Evolutionary conservation across 225 moss, liverwort and hornwort species (phyloP).

Genomic region (Pseudisothecium myosuroides): DNA sequence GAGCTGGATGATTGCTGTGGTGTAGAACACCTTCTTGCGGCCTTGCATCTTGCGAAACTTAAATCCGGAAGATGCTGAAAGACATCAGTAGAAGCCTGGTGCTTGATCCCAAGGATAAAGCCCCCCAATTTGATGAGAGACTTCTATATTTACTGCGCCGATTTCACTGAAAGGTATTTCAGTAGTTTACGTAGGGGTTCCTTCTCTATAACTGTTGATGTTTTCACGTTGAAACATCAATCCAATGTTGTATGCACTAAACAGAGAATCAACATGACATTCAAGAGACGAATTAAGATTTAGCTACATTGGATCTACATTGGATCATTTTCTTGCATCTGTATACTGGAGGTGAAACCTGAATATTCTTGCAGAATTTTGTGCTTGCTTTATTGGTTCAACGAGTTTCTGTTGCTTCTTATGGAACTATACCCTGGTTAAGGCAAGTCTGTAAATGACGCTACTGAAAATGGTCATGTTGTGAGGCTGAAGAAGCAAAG

Average conservation of each 20-base stretch:
- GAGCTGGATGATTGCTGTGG: neutral
- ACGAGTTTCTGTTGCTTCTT: neutral
- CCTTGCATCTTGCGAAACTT: neutral
- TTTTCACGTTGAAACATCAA: neutral
- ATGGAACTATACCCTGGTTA: neutral
- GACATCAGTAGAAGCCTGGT: neutral
- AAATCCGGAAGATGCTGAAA: neutral
- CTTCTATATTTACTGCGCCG: neutral
- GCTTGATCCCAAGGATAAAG: neutral
- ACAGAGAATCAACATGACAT: neutral
- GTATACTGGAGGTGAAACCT: neutral
- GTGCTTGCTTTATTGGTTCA: neutral
- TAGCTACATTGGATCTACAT: neutral
- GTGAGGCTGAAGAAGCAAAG: neutral
- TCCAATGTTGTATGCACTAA: neutral
- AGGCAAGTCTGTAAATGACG: too few relatives aligned
- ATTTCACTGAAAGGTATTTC: neutral
- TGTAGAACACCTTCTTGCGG: neutral
- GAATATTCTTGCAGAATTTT: neutral
- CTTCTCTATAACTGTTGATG: neutral
- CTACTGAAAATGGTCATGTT: neutral
- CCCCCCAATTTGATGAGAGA: neutral
- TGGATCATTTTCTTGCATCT: conserved; percentile 2
- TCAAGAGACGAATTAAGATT: neutral
- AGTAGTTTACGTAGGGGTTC: neutral